Base-by-base conservation (phyloP, 306 rosid species). In the Malus asiatica region DNA sequence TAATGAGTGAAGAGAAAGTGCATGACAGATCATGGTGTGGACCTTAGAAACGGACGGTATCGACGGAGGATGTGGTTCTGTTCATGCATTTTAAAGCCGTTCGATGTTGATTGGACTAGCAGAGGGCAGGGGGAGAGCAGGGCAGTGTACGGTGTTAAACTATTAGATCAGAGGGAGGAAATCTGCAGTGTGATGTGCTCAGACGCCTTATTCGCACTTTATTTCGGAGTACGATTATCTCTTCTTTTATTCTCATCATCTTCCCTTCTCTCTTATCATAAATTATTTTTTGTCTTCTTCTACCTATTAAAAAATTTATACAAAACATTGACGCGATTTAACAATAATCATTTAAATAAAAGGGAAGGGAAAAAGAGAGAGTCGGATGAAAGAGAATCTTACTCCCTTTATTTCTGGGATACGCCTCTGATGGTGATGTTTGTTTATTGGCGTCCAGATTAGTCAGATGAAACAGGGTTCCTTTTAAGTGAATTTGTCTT, bases 1-100 rank as follows among this genome's bases (percentile, higher is more conserved):
- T 11, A 76, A 68, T 33, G 23, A 76, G 72, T 67, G 73, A 67
- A 18, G 57, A 71, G 32, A 69, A 77, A 84, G 82, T 84, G 83
- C 80, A 65, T 64, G 80, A 74, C 84, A 84, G 85, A 74, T 84
- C 38, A 30, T 25, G 45, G 38, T 9, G 25, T 32, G 57, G 83
- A 75, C 12, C 84, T 73, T 75, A 11, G 18, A 53, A 38, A 32
- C 22, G n/a, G 61, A 70, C 75, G 87, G 84, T 57, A 19, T 53
- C 6, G 81, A 79, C 76, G 4, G 32, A 62, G 46, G 44, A 42
- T 1, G 19, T 4, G 30, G 7, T 20, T 8, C 3, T 33, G 9
- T 44, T 42, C 71, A 33, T 75, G 75, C 59, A 22, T 22, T 62
- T 35, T 68, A n/a, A 62, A 11, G 48, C n/a, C 61, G 3, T 38